These are phyloP conservation scores for Strigomonas galati DNA, from an alignment of 208 protist species.

Conservation along the genomic window DNA sequence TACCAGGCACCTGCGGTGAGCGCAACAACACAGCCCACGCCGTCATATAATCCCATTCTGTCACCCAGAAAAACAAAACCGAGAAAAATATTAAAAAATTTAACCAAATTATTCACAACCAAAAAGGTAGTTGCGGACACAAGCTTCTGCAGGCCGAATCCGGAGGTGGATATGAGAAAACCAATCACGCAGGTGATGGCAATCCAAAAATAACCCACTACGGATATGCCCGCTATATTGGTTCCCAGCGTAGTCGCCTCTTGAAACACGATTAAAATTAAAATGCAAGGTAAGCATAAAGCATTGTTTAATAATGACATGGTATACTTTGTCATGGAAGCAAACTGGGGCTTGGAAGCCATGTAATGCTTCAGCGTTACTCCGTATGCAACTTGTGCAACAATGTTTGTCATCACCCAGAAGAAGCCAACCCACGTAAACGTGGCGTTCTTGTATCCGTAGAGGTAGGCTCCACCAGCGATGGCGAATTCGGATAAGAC, in stretches of 20 bases:
- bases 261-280: not conserved
- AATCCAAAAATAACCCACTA: slow-evolving; percentile 8
- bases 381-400: slow-evolving; percentile 6
- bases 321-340: slow-evolving; percentile 11
- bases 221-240: not conserved
- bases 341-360: not conserved
- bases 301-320: slow-evolving; percentile 14
- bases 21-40: slow-evolving; percentile 4
- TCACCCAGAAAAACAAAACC: slow-evolving; percentile 9
- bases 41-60: not conserved
- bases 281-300: not conserved
- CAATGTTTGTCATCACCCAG: slow-evolving; percentile 8
- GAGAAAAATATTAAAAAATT: slow-evolving; percentile 13
- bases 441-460: slow-evolving; percentile 12
- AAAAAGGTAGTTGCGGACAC: slow-evolving; percentile 14
- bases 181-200: slow-evolving; percentile 7
- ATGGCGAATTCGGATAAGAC: slow-evolving; percentile 3
- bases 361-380: slow-evolving; percentile 12
- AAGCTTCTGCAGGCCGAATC: slow-evolving; percentile 11
- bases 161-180: slow-evolving; percentile 11
- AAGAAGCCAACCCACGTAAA: slow-evolving; percentile 10
- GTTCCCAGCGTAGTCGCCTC: not conserved
- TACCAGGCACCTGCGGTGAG: slow-evolving; percentile 10
- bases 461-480: slow-evolving; percentile 3
- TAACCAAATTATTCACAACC: slow-evolving; percentile 11